Conservation (phyloP, 2,329 filamentous ascomycete genomes). For the Chaetomiaceae sp. region DNA sequence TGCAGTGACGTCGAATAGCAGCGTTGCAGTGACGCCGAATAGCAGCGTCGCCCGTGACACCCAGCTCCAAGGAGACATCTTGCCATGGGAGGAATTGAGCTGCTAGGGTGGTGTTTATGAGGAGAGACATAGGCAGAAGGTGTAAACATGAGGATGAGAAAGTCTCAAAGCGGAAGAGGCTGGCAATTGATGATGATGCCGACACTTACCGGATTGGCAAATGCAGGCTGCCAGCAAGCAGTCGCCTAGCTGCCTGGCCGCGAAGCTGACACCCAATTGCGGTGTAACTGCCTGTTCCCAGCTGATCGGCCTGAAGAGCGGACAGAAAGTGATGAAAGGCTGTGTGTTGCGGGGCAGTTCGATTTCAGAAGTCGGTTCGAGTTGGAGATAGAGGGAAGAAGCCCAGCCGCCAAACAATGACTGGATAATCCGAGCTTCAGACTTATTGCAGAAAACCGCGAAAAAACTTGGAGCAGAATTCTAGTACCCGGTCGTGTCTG, state of each 20-base stretch:
- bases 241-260: slow-evolving; percentile 18
- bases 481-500: too few relatives aligned
- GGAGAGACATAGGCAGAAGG: not conserved
- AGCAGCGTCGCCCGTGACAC: slow-evolving; percentile 6
- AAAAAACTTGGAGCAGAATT: too few relatives aligned
- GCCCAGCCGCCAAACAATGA: too few relatives aligned
- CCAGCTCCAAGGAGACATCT: slow-evolving; percentile 2
- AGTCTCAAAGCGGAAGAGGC: too few relatives aligned
- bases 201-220: slow-evolving; percentile 21
- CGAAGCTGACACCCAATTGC: slow-evolving; percentile 16
- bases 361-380: too few relatives aligned
- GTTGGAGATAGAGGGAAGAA: too few relatives aligned
- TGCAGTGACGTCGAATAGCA: slow-evolving; percentile 15
- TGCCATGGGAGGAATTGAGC: not conserved
- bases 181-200: not conserved
- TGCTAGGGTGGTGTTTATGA: not conserved
- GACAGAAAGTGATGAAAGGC: not conserved
- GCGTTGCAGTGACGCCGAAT: slow-evolving; percentile 9
- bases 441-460: too few relatives aligned
- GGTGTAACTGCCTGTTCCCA: slow-evolving; percentile 6
- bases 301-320: not conserved
- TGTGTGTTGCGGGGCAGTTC: not conserved
- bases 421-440: too few relatives aligned
- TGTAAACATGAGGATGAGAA: not conserved
- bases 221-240: slow-evolving; percentile 13